Evolutionary conservation across 495 filamentous ascomycete species (phyloP).

Genomic region (Hypoxylon cercidicola): DNA sequence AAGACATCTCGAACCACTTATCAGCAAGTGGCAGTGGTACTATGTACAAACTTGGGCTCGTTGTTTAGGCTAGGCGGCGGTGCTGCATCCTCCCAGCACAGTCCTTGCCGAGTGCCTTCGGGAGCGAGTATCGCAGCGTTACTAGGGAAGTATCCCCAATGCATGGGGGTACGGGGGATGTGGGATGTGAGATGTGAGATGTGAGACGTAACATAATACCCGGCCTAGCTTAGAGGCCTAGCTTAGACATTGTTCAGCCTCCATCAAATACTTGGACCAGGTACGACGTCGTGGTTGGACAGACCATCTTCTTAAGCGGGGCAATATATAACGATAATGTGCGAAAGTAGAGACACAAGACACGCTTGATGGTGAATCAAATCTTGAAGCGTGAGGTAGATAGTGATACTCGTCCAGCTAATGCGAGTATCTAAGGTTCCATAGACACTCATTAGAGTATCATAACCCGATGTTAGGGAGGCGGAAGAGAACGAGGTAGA

Average conservation of each 20-base stretch:
- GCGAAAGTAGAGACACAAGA: constrained; percentile 32
- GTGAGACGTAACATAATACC: constrained; percentile 35
- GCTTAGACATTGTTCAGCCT: constrained; percentile 24
- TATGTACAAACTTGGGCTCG: constrained; percentile 31
- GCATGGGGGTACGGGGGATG: constrained; percentile 14
- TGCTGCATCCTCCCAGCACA: constrained; percentile 21
- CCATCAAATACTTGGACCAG: constrained; percentile 35
- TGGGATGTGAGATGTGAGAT: constrained; percentile 9
- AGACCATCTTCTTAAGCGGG: constrained; percentile 22
- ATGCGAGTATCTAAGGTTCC: constrained; percentile 39
- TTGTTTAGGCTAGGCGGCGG: constrained; percentile 22
- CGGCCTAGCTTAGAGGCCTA: constrained; percentile 35
- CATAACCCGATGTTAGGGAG: constrained; percentile 31
- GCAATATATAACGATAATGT: constrained; percentile 44
- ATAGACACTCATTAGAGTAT: constrained; percentile 24
- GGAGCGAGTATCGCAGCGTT: constrained; percentile 33
- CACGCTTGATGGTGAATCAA: constrained; percentile 14
- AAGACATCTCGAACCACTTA: constrained; percentile 23
- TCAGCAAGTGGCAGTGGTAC: constrained; percentile 27
- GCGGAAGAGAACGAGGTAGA: constrained; percentile 30
- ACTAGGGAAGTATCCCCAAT: constrained; percentile 37
- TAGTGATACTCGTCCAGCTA: constrained; percentile 13
- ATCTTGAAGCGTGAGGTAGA: constrained; percentile 33
- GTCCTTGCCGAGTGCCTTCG: constrained; percentile 34
- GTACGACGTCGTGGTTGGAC: constrained; percentile 22